Evolutionary conservation across 1,284 basidiomycete species (phyloP).

Genomic region (Peniophora sp.): DNA sequence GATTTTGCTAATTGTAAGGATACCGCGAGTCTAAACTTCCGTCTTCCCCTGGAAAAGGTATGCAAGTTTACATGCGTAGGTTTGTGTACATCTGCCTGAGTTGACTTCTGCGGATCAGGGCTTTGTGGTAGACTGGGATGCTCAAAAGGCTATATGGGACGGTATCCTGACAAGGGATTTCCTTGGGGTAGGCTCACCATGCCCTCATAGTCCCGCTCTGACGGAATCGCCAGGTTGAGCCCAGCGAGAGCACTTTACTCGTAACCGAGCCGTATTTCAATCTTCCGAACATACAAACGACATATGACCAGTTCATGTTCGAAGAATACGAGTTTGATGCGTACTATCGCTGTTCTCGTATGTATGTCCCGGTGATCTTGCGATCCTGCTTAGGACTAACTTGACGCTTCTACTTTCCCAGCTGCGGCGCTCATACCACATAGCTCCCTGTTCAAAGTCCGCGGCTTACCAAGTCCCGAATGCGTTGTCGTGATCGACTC

Average conservation of each 20-base stretch:
- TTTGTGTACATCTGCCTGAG: not conserved
- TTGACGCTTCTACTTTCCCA: conserved; percentile 24
- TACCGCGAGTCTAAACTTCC: conserved; percentile 71
- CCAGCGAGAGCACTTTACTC: conserved; percentile 64
- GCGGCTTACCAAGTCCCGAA: conserved; percentile 50
- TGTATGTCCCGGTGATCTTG: conserved; percentile 21
- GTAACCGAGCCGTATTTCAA: conserved; percentile 95
- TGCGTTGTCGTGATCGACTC: conserved; percentile 82
- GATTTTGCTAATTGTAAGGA: conserved; percentile 72
- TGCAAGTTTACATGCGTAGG: conserved; percentile 14
- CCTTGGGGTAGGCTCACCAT: conserved; percentile 46
- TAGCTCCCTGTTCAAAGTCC: conserved; percentile 52
- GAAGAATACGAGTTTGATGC: conserved; percentile 93
- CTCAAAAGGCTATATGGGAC: conserved; percentile 88
- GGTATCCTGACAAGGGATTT: conserved; percentile 67
- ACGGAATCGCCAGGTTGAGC: conserved; percentile 51
- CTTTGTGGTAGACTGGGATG: conserved; percentile 87
- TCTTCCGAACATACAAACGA: conserved; percentile 82
- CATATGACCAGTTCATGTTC: conserved; percentile 91
- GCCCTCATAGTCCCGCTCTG: conserved; percentile 3
- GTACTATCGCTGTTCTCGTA: conserved; percentile 77
- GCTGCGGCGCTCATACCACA: conserved; percentile 74
- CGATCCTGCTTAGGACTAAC: conserved; percentile 8
- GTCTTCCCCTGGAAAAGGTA: conserved; percentile 83
- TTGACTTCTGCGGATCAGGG: conserved; percentile 43